Evolutionary conservation across 2,329 filamentous ascomycete species (phyloP), one percentile per base, ranked within the genome.

Genomic region (Epichloe brachyelytri): DNA sequence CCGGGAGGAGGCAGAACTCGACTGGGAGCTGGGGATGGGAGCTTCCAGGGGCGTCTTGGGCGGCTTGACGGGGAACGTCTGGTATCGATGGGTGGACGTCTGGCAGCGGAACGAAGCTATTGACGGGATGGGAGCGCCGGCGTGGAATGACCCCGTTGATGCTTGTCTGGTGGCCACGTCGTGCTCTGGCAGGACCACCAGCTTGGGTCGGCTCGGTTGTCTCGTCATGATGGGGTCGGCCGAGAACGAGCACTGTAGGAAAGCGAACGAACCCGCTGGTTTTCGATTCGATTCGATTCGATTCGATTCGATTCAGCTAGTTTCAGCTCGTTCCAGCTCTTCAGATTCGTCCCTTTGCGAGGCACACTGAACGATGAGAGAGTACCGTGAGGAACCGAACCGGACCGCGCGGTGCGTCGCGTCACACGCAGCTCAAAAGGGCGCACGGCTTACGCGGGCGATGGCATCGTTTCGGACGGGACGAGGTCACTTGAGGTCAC

Each of bases 61-160:
- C 15, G 86, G 85, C 36, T 80, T 76, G 0, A 84, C 86, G 3
- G 86, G 86, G 59, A 93, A 91, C 6, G 87, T 91, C 60, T 90
- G 85, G 68, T 91, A 93, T 62, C 83, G 82, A 57, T 82, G 72
- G 6, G 65, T 64, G 8, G 71, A 68, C 22, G 66, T 62, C 14
- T 71, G 71, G 38, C 71, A 69, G 43, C 67, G 45, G 46, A 63
- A 53, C 50, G 59, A 56, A 10, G 53, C 41, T 47, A 67, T 48
- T 7, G 66, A 62, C 2, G 72, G 73, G 41, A 76, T 72, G 5
- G 74, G 71, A 2, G 72, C 72, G 54, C 74, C 75, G 43, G 74
- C 74, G 57, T 77, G 73, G 58, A 77, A 76, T 1, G 74, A 77
- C 33, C 72, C 72, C 0, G 71, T 66, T 2, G 72, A 71, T 2